Evolutionary conservation across 208 protist genomes (phyloP).

Genomic region (Porcisia hertigi): DNA sequence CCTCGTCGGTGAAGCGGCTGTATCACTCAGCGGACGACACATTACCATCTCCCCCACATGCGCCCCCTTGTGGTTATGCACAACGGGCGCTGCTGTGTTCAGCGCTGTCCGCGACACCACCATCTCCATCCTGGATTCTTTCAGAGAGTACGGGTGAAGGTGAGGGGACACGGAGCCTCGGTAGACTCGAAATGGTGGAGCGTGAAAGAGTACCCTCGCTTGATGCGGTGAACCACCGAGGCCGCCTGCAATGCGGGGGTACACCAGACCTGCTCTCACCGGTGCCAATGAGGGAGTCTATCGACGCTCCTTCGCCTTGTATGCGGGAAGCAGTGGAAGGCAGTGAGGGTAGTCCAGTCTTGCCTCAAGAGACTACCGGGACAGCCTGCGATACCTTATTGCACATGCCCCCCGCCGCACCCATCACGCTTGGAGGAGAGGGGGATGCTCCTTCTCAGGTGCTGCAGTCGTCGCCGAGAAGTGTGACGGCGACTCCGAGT

Average conservation of each 20-base stretch:
- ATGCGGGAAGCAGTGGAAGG: background rate
- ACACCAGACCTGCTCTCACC: slow-evolving; percentile 4
- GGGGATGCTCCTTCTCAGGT: too few relatives aligned
- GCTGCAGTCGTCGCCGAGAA: background rate
- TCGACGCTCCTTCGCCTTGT: background rate
- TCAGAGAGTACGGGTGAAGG: slow-evolving; percentile 3
- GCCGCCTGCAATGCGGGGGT: background rate
- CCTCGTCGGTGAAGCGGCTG: background rate
- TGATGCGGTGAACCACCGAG: background rate
- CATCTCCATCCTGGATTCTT: slow-evolving; percentile 12
- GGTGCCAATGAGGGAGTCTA: slow-evolving; percentile 2
- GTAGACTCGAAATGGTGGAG: background rate
- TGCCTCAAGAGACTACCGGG: background rate
- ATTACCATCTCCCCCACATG: slow-evolving; percentile 9
- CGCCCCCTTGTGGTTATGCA: too few relatives aligned
- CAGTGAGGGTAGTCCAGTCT: background rate
- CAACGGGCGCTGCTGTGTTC: background rate
- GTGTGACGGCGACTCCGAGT: background rate
- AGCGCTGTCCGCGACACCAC: background rate
- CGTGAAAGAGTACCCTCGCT: background rate
- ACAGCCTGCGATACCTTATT: background rate
- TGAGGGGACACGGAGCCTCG: background rate
- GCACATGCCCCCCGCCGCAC: background rate
- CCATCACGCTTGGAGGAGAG: background rate
- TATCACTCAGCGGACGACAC: slow-evolving; percentile 13